Evolutionary conservation across 345 rosid genomes (phyloP).

Genomic region (Eucalyptus marginata): DNA sequence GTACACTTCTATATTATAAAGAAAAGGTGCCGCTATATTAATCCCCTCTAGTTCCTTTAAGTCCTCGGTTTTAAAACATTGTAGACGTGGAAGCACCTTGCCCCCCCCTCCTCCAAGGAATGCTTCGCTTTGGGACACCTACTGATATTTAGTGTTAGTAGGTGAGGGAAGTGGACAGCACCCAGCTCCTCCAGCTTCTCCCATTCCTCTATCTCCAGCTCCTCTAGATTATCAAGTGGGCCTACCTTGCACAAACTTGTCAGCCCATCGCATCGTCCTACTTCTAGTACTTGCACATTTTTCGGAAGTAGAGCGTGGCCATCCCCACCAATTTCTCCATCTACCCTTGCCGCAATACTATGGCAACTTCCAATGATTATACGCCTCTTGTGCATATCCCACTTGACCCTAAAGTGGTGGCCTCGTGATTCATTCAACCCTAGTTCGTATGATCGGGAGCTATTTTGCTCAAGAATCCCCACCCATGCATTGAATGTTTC

Average conservation of each 20-base stretch:
- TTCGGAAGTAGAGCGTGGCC: background rate
- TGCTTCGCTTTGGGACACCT: background rate
- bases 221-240: background rate
- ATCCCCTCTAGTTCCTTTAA: too few species aligned
- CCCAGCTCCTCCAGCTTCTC: background rate
- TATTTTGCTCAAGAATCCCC: background rate
- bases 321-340: background rate
- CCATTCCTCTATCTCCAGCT: background rate
- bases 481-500: background rate
- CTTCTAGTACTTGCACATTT: background rate
- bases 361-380: background rate
- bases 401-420: fast-evolving
- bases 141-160: background rate
- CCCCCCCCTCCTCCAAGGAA: too few species aligned
- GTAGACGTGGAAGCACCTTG: too few species aligned
- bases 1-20: too few species aligned
- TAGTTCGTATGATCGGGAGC: background rate
- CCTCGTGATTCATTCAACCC: fast-evolving
- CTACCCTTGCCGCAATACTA: background rate
- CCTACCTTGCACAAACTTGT: background rate
- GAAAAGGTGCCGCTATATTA: too few species aligned
- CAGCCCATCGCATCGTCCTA: fast-evolving
- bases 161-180: background rate
- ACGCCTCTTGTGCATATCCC: background rate
- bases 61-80: too few species aligned